phyloP scores from a whole-genome alignment of 192 early-diverging fungal species.

The Coemansia sp. region DNA sequence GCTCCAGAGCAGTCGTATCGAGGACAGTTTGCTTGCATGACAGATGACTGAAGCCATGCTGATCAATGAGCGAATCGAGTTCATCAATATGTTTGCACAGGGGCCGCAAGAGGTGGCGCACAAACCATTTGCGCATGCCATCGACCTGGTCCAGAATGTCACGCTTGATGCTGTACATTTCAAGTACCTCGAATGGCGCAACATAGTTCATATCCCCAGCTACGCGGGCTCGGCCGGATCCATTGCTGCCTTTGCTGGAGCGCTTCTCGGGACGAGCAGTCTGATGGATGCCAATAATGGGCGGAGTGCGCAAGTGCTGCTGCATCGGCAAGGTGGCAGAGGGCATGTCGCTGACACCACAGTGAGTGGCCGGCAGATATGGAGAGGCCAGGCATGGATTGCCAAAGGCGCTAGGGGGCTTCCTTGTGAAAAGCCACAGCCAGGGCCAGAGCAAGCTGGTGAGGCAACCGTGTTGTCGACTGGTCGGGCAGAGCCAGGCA shows the following conservation, averaged over 20 bases:
- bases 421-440: conserved; percentile 2
- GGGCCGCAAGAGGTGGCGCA: conserved; percentile 44
- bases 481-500: conserved; percentile 21
- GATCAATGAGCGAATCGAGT: conserved; percentile 40
- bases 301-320: conserved; percentile 40
- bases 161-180: conserved; percentile 32
- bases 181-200: conserved; percentile 48
- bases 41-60: conserved; percentile 44
- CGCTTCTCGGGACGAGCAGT: conserved; percentile 38
- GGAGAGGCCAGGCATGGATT: conserved; percentile 17
- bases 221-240: conserved; percentile 23
- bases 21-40: conserved; percentile 39
- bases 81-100: conserved; percentile 44
- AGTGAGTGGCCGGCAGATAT: conserved; percentile 22
- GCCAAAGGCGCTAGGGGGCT: conserved; percentile 8
- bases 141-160: conserved; percentile 43
- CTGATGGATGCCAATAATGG: conserved; percentile 43
- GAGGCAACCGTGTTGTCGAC: conserved; percentile 18
- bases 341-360: conserved; percentile 22
- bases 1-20: conserved; percentile 35
- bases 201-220: conserved; percentile 35
- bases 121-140: conserved; percentile 53
- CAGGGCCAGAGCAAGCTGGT: conserved; percentile 15
- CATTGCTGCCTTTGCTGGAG: conserved; percentile 17
- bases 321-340: conserved; percentile 32